Percentiles rank a stretch among this genome's conserved stretches.
Conservation (phyloP, 2,329 filamentous ascomycete genomes). For the Colletotrichum tropicale region DNA sequence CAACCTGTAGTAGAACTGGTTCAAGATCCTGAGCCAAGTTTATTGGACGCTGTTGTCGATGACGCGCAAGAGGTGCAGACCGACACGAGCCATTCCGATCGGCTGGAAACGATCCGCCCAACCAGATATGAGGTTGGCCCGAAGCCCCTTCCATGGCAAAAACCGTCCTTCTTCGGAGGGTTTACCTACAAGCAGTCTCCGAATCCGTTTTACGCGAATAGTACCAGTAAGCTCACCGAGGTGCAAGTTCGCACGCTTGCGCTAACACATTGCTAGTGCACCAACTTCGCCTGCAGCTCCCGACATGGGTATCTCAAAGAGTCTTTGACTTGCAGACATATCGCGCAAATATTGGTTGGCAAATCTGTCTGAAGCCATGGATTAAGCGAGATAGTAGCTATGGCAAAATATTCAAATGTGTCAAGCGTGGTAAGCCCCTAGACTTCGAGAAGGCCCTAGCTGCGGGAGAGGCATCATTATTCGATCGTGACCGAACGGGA, state of each 20-base stretch:
- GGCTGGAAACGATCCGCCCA: background rate
- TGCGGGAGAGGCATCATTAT: rapidly evolving
- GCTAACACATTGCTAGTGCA: background rate
- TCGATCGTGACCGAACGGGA: background rate
- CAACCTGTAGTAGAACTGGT: background rate
- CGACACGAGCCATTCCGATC: background rate
- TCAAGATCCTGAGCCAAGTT: background rate
- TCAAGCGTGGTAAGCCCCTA: background rate
- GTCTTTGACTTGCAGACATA: background rate
- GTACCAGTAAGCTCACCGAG: background rate
- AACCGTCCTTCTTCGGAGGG: background rate
- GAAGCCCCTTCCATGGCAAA: background rate
- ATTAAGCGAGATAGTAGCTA: background rate
- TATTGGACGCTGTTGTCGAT: background rate
- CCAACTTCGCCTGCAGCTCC: background rate
- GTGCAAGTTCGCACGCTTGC: background rate
- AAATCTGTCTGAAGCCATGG: background rate
- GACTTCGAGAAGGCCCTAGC: background rate
- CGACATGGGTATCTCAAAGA: background rate
- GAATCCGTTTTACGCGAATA: background rate
- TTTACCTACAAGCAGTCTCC: background rate
- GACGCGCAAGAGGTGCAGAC: background rate
- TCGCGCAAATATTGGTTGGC: background rate
- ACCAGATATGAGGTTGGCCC: background rate
- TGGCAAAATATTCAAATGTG: background rate